Base-by-base conservation (phyloP, 192 early-diverging fungal genomes). In the Spizellomyces punctatus region DNA sequence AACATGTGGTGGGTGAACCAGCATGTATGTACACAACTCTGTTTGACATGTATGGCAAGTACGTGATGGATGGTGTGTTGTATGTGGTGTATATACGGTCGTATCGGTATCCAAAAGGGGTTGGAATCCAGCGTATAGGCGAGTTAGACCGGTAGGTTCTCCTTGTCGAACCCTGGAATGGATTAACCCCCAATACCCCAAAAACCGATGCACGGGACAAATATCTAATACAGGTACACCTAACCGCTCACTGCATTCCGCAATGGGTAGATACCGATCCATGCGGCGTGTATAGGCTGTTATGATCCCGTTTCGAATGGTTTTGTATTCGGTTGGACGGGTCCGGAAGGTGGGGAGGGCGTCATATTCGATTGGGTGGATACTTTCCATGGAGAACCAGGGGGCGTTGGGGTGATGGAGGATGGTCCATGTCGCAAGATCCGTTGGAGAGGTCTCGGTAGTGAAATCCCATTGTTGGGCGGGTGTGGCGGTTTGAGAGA, bases 121-220 rank as follows among this genome's bases (percentile, higher is more conserved):
- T 41, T 19, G 43, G 52, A 42, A 1, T 68, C 21, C 45, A 22
- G 8, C 17, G 54, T 45, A n/a, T 6, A n/a, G 22, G 1, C 42
- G 45, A 12, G 19, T 10, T 16, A 43, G 5, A 19, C 27, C 17
- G 16, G 64, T 44, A n/a, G 17, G 59, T 61, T 42, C 59, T 16
- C 17, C 42, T 42, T 42, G 0, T 10, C 42, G 16, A 5, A 74
- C 72, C 65, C 36, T 42, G 14, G 63, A 43, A 57, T 75, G 67
- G 58, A 75, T 75, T n/a, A 75, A 17, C 6, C 73, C 66, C 66
- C 66, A 69, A 42, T 63, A 36, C 27, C 52, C 62, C 65, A 75
- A 56, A 42, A 59, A 75, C 50, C 47, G 43, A n/a, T 60, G 60
- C 8, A 75, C 52, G 22, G 17, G 27, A 16, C 36, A 14, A 21